Evolutionary conservation across 2,329 filamentous ascomycete genomes (phyloP), one percentile per base, ranked within the genome.

Genomic region (Colletotrichum cordylinicola): DNA sequence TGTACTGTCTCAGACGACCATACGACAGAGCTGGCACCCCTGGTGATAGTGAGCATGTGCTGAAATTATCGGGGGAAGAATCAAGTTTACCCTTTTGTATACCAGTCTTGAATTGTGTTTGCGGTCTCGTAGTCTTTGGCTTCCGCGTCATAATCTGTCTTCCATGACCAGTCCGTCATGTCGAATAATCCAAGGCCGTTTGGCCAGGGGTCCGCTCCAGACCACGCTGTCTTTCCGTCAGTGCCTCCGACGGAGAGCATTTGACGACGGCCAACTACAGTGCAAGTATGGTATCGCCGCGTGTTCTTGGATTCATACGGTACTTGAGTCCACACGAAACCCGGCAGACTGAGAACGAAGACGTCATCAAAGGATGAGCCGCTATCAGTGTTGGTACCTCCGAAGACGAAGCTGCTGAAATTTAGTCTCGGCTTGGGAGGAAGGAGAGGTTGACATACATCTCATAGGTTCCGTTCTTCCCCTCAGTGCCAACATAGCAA

Each of bases 171-270:
- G 4, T 70, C 55, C 3, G 60, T 71, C 69, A 78, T 61, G 27
- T 78, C 77, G 18, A 77, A 78, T 4, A 78, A 27, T 3, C 75
- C 75, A 8, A 78, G 58, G 1, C 77, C 75, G n/a, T 70, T 67
- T 2, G 72, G 68, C 65, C 43, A 77, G 3, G 65, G 58, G 52
- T 78, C 77, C 8, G 21, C 9, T 7, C 33, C 27, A 4, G 37
- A 18, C 67, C 62, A 75, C n/a, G 64, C 74, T 6, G 37, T 67
- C 18, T 27, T 64, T 2, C 58, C 64, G 8, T 71, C 56, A 3
- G 29, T 35, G 15, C 72, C 77, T 10, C 77, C 77, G 0, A 78
- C 62, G 1, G 56, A 68, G 1, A 78, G 18, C 71, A 78, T 75
- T 60, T 78, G 77, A 55, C 74, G 70, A 8, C 72, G 75, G 15